A percentile compares a stretch with the other conserved stretches of the same genome.
Conservation (phyloP, 768 basidiomycete genomes). For the Rhodosporidiobolus odoratus region DNA sequence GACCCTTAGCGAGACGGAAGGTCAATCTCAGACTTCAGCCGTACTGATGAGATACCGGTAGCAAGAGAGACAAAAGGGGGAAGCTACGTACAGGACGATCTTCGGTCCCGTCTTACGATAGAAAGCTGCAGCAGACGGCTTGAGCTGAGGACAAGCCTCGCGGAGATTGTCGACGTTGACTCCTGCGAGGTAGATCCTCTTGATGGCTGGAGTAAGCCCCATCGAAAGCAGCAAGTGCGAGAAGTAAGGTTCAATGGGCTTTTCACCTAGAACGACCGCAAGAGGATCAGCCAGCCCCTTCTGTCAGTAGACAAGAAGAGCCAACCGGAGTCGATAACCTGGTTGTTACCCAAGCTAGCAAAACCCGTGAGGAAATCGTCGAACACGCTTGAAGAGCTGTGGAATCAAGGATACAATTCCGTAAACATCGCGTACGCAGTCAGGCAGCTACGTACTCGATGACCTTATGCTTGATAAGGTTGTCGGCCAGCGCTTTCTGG, state of each 20-base stretch:
- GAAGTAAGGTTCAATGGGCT: neutral
- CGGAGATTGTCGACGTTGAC: neutral
- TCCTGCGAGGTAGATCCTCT: conserved; percentile 15
- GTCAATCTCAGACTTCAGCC: no score
- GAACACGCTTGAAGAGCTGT: neutral
- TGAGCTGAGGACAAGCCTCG: neutral
- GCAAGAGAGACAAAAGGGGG: neutral
- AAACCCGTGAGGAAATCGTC: neutral
- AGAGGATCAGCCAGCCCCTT: no score
- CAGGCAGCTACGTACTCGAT: neutral
- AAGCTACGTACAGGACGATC: neutral
- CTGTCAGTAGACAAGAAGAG: neutral
- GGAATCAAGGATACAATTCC: neutral
- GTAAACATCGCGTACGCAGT: neutral
- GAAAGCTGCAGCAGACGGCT: neutral
- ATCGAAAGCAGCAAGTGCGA: neutral
- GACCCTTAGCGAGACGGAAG: neutral
- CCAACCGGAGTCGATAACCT: conserved; percentile 1
- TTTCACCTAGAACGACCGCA: neutral
- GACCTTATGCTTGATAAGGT: neutral
- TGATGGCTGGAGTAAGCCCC: neutral
- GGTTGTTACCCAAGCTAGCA: neutral
- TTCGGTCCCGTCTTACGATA: neutral
- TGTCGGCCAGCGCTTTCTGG: neutral
- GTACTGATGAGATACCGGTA: no score